Base-by-base conservation (phyloP, 495 filamentous ascomycete genomes). In the Cryomyces minteri region DNA sequence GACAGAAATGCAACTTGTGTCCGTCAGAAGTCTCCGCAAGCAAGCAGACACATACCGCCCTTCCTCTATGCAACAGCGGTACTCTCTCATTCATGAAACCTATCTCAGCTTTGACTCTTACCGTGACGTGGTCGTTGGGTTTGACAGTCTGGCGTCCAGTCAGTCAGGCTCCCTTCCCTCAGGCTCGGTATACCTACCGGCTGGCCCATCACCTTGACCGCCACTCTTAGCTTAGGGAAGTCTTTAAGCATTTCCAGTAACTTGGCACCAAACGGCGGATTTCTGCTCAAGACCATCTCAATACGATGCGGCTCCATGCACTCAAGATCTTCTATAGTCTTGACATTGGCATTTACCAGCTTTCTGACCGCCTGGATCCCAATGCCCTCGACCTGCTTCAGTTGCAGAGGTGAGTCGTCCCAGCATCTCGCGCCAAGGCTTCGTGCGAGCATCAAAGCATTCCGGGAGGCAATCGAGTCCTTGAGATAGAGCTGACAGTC, bases 321-420 rank as follows among this genome's bases (percentile, higher is more conserved):
- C 40, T 77, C 79, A 31, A 98, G 64, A n/a, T 68, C 70, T 47
- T 84, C 71, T 8, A 98, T 70, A 30, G 68, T 82, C 18, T 67
- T 70, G 37, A 96, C 73, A 5, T 79, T 79, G 34, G 76, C 74
- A 45, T 68, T 69, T 6, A 77, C 77, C 36, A 95, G 69, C 58
- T 87, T 94, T 31, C 82, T 70, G 36, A 90, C 77, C 5, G 76
- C 71, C 4, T 79, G 85, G 10, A 78, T 67, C 0, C 88, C 92
- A 41, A 94, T 71, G n/a, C 78, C 73, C 4, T 82, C 78, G 6
- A 98, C 70, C 55, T 98, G 90, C 45, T 82, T 87, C 58, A 98
- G 73, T 45, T 95, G 84, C 12, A 79, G 68, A 1, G 84, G 77
- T 0, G 80, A 84, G 32, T 80, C 74, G 48, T 96, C 92, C 92